Conservation (phyloP, 495 filamentous ascomycete genomes). For the Daldinia bambusicola region DNA sequence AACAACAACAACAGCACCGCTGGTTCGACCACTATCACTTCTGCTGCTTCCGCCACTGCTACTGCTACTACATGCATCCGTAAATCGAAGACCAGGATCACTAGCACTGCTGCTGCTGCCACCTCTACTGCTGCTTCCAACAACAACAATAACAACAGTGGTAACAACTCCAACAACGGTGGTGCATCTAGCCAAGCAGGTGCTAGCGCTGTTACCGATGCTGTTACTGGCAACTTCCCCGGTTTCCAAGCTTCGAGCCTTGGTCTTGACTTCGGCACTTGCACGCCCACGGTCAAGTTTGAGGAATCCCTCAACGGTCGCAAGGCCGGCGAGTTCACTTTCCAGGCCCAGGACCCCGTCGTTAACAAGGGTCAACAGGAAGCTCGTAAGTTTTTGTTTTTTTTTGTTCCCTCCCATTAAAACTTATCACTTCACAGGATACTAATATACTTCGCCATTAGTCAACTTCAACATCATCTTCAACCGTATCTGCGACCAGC, state of each 20-base stretch:
- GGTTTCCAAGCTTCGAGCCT: slow-evolving; percentile 44
- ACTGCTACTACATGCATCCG: slow-evolving; percentile 21
- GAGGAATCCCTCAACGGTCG: slow-evolving; percentile 60
- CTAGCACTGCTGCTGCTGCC: slow-evolving; percentile 33
- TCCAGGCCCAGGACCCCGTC: slow-evolving; percentile 64
- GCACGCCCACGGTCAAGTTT: slow-evolving; percentile 67
- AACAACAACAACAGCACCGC: slow-evolving; percentile 13
- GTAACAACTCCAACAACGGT: slow-evolving; percentile 37
- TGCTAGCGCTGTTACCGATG: slow-evolving; percentile 51
- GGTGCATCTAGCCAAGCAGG: slow-evolving; percentile 55
- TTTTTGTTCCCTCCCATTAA: background rate
- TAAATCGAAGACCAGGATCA: slow-evolving; percentile 7
- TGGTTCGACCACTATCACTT: slow-evolving; percentile 15
- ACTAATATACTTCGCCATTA: background rate
- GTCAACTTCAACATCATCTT: slow-evolving; percentile 72
- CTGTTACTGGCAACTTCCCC: slow-evolving; percentile 52
- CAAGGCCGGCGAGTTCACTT: slow-evolving; percentile 63
- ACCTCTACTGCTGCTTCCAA: slow-evolving; percentile 45
- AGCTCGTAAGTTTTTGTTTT: slow-evolving; percentile 36
- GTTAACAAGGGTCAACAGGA: slow-evolving; percentile 64
- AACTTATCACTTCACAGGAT: background rate
- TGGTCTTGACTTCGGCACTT: slow-evolving; percentile 63
- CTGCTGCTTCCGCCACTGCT: slow-evolving; percentile 33
- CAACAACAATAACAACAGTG: slow-evolving; percentile 50
- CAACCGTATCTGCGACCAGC: slow-evolving; percentile 71